Base-by-base conservation (phyloP, 106 monocot genomes). In the Phalaenopsis equestris region DNA sequence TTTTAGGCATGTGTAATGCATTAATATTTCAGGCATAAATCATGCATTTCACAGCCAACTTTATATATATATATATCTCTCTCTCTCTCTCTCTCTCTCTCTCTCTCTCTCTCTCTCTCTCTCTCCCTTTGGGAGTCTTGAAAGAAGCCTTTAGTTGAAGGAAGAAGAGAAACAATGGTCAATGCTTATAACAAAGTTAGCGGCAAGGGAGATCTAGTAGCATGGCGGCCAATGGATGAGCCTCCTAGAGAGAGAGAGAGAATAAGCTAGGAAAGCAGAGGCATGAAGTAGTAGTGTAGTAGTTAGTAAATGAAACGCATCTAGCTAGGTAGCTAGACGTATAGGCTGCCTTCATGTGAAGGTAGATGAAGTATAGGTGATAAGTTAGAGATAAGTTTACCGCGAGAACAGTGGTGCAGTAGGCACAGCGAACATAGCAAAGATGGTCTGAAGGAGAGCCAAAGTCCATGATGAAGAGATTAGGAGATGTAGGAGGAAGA, bases 391-490 rank as follows among this genome's bases (percentile, higher is more conserved):
- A 43, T 74, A 4, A 74, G 17, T 42, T 74, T 90, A 88, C 91
- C 82, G 86, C 91, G 9, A 91, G 91, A 68, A 91, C 79, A 8
- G 84, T 88, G 86, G 77, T 81, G 91, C 91, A 91, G 86, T 82
- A 85, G 78, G 88, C 86, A 82, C 91, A 91, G 38, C 86, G 86
- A 43, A 88, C 90, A 56, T 91, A 91, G 84, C 88, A 91, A 11
- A 91, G 75, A 18, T 91, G 86, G 79, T 88, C 90, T 12, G 79
- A 56, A 36, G 90, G 70, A 77, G 83, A 61, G 3, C 78, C 80
- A 19, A 70, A 74, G 67, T 87, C 86, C 90, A 87, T 87, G 68
- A 77, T 64, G 8, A 24, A n/a, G 57, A 57, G 57, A 16, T 12
- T 24, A 64, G 21, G 18, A 21, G n/a, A 1, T 1, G n/a, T 21